Evolutionary conservation across 2,329 filamentous ascomycete species (phyloP), one percentile per base, ranked within the genome.

Genomic region (Purpureocillium takamizusanense): DNA sequence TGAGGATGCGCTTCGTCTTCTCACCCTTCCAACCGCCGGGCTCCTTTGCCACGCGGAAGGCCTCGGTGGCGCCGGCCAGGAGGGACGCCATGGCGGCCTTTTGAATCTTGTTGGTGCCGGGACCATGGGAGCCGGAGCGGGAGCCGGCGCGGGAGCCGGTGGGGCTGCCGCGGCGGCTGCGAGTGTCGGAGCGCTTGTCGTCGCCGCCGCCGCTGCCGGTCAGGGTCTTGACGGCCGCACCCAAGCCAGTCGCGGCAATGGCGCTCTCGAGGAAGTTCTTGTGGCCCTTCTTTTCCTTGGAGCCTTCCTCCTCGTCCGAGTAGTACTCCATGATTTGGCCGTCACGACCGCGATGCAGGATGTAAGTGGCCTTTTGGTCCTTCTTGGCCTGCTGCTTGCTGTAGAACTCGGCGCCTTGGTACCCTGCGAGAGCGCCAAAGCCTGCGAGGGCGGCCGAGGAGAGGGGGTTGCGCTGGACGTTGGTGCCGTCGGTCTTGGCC

Each of bases 41-140:
- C 45, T 92, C 84, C 53, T 90, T 94, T 57, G 89, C 81, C 40
- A 88, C 81, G 44, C 86, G 83, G 71, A 94, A 94, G 31, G 90
- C 90, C 61, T 95, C 89, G 39, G 88, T 84, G 31, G 89, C 90
- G 51, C 88, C 90, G 23, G 90, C 89, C 34, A 94, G 76, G 30
- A 95, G 70, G 15, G 89, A 92, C 27, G 90, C 89, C 68, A 92
- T 90, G 57, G 89, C 86, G 27, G 88, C 88, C 62, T 95, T 87
- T 48, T 88, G 80, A 34, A 86, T 76, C 51, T 85, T 85, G 50
- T 67, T 71, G 28, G 67, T 61, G 11, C 56, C 54, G 23, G 54
- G 59, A 31, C 68, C 68, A 40, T 71, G 66, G 32, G 72, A 69
- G 39, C 69, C 65, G 25, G 73, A 76, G 46, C 74, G 72, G 42